Evolutionary conservation across 257 asterid species (phyloP), one percentile per base, ranked within the genome.

Genomic region (Parsonsia alboflavescens): DNA sequence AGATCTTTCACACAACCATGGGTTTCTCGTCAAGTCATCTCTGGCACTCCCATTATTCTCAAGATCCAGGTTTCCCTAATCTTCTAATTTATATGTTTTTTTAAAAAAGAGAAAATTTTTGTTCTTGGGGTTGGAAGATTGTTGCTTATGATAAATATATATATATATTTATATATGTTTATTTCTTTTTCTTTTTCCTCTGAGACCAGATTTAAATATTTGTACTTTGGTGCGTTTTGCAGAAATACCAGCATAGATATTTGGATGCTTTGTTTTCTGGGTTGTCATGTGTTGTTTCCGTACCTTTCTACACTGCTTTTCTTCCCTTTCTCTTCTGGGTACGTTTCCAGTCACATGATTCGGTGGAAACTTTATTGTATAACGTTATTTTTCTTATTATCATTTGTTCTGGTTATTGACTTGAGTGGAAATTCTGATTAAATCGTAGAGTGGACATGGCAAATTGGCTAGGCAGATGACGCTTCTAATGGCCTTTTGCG

Each of bases 281-380:
- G 57, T 58, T 95, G 79, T 92, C 98, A 30, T 90, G 89, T 79
- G 93, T 87, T 75, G 97, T 90, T 77, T 95, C 99, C 54, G 99
- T 95, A 80, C 99, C 99, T 71, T 95, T 95, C 78, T 92, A 90
- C 81, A 92, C 98, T 78, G 97, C 90, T 44, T 92, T 95, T 80
- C 96, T 95, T 69, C 99, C 98, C 71, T 81, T 92, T 86, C 91
- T 95, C 63, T 95, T 92, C 90, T 95, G 98, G 98, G 98, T 92
- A 89, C 50, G 80, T 41, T 78, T 49, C 74, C 71, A 42, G 21
- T 71, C 64, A 4, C 76, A 16, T 16, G 42, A 21, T 9, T 52
- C 11, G 52, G 7, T 28, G 42, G 16, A 7, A 48, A 7, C 28
- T 16, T 39, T 39, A 65, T 64, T 67, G n/a, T n/a, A n/a, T n/a